Base-by-base conservation (phyloP, 768 basidiomycete species). In the Lentinula lateritia region DNA sequence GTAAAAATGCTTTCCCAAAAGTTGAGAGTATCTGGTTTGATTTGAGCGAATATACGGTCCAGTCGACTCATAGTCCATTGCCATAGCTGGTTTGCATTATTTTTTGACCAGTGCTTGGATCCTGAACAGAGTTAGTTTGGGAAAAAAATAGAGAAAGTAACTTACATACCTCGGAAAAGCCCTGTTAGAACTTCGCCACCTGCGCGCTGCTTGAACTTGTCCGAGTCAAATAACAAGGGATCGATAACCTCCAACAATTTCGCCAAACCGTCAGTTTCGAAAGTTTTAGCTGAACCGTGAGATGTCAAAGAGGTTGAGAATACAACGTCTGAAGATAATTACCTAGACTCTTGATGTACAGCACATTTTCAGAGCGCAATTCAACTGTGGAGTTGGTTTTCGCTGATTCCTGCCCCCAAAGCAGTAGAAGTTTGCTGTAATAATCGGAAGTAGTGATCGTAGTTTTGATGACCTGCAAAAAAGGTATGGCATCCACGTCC, bases 161-260 rank as follows among this genome's bases (percentile, higher is more conserved):
- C 9, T n/a, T 28, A 13, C 35, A 56, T 57, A 35, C 63, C 63
- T 36, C 38, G 62, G 32, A 63, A 6, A 9, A 63, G 56, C 0
- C 62, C 62, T 42, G 58, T 45, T 8, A 63, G 52, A 32, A 60
- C 72, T 73, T 89, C 89, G 56, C 85, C 87, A 28, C 87, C 87
- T 34, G 91, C 91, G 28, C 93, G 83, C 69, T 93, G 93, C 73
- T 93, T 92, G 76, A 88, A 93, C 62, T 91, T 89, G 67, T 93
- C 90, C 16, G 79, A 60, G 53, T 89, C 89, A 38, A 73, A 75
- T 43, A 92, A 74, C 34, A 92, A 68, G 12, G 83, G 75, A 43
- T 94, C 90, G 39, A 89, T 77, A 16, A 78, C 74, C 13, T 73
- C 69, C 36, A 90, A 74, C 20, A 88, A 72, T 28, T 73, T 74